phyloP scores from a whole-genome alignment of 2,329 filamentous ascomycete species.

The Diplodia intermedia region DNA sequence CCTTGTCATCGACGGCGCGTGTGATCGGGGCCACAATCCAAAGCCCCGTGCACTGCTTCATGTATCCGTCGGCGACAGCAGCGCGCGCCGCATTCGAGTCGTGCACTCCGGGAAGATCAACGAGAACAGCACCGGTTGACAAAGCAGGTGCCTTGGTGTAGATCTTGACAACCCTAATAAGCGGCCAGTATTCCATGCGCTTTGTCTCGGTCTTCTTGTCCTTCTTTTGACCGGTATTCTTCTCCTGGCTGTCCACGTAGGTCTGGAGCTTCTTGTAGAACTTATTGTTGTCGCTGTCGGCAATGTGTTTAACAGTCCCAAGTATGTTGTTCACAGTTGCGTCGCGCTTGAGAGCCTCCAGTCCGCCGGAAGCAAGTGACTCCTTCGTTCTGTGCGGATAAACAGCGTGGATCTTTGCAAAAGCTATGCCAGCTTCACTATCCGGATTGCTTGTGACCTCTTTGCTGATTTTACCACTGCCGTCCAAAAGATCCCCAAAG shows the following conservation, averaged over 20 bases:
- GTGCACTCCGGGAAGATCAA: slow-evolving; percentile 66
- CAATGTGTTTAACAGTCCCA: slow-evolving; percentile 54
- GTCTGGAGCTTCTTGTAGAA: slow-evolving; percentile 58
- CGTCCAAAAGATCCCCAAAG: slow-evolving; percentile 56
- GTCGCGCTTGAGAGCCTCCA: slow-evolving; percentile 49
- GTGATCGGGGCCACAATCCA: slow-evolving; percentile 70
- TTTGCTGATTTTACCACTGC: slow-evolving; percentile 47
- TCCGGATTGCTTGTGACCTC: slow-evolving; percentile 51
- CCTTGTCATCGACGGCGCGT: slow-evolving; percentile 66
- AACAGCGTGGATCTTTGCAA: slow-evolving; percentile 60
- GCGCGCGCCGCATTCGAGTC: slow-evolving; percentile 67
- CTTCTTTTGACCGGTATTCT: slow-evolving; percentile 46
- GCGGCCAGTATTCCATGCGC: slow-evolving; percentile 56
- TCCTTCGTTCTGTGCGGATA: slow-evolving; percentile 55
- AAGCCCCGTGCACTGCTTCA: slow-evolving; percentile 65
- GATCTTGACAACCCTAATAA: slow-evolving; percentile 63
- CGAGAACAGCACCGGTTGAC: slow-evolving; percentile 62
- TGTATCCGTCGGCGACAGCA: slow-evolving; percentile 64
- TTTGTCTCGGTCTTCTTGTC: slow-evolving; percentile 39
- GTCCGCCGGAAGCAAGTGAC: slow-evolving; percentile 44
- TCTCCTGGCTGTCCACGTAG: slow-evolving; percentile 65
- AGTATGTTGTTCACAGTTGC: slow-evolving; percentile 53
- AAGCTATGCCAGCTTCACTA: slow-evolving; percentile 55
- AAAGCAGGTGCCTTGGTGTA: slow-evolving; percentile 59
- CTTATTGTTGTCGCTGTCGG: slow-evolving; percentile 43